Evolutionary conservation across 331 rosid species (phyloP), one percentile per base, ranked within the genome.

Genomic region (Phaseolus coccineus): DNA sequence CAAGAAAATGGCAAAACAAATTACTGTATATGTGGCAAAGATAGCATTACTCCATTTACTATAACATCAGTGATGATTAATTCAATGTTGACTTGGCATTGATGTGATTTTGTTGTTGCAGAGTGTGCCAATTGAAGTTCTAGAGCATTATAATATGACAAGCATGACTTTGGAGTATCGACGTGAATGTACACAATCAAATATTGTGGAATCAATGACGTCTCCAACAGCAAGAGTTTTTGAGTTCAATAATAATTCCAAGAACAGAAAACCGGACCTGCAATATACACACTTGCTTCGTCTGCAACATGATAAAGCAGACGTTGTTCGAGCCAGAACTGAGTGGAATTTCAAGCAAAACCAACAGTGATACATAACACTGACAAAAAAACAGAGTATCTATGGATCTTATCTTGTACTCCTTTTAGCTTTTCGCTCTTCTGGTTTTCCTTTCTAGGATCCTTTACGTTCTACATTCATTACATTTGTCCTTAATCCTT

Each of bases 91-190:
- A 71, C 27, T 15, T 77, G 24, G 51, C 15, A 25, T 27, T 30
- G 66, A 24, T 9, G 10, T 42, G 13, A n/a, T 52, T 65, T 52
- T 31, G 7, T 25, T 74, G 19, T n/a, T 58, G 90, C 85, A 94
- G 98, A 92, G 96, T 40, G 93, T 94, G 85, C 94, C 98, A 25
- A 87, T 83, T 51, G 78, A 85, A 68, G 97, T 91, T 40, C 51
- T 94, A 35, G 88, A 87, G 73, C 85, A 91, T 25, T 90, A 76
- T 73, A 74, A 84, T 52, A 80, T 94, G 79, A 87, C 85, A 33
- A 90, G 96, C 87, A 85, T 95, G 91, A 95, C 97, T 0, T 71
- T 95, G 82, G 98, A 95, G 87, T 95, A 85, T 69, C 52, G 97
- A 53, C 85, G 97, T 30, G 98, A 95, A 87, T 95, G 97, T 12